A percentile compares a stretch with the other conserved stretches of the same genome.
These are phyloP conservation scores for Casaregolazyma lundiana DNA, from an alignment of 1,139 yeast species.

Conservation along the genomic window DNA sequence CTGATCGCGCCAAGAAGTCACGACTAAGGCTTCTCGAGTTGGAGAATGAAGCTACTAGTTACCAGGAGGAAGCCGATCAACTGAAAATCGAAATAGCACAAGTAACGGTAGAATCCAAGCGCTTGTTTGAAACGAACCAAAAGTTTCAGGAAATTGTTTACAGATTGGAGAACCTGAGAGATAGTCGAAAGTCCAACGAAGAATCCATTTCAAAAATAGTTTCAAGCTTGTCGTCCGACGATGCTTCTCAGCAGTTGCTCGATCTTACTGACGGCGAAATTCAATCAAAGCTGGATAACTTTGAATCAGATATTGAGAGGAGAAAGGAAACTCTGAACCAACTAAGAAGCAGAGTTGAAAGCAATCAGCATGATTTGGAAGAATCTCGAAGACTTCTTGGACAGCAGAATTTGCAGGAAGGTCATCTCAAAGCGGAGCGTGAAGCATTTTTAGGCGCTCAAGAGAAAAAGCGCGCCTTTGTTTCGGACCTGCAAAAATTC, in stretches of 20 bases:
- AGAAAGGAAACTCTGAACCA: slow-evolving; percentile 29
- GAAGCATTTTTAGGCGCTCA: slow-evolving; percentile 35
- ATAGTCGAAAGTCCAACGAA: slow-evolving; percentile 32
- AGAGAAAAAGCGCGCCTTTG: slow-evolving; percentile 23
- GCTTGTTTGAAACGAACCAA: slow-evolving; percentile 70
- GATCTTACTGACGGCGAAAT: slow-evolving; percentile 51
- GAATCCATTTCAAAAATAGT: slow-evolving; percentile 50
- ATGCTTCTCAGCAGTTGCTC: slow-evolving; percentile 23
- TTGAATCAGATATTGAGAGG: slow-evolving; percentile 43
- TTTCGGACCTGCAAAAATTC: slow-evolving; percentile 11
- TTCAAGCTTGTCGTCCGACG: slow-evolving; percentile 39
- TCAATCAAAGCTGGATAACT: slow-evolving; percentile 47
- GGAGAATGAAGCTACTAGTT: slow-evolving; percentile 41
- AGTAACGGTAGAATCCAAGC: slow-evolving; percentile 56
- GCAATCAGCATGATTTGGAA: slow-evolving; percentile 25
- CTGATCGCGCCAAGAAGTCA: slow-evolving; percentile 63
- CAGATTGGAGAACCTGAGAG: slow-evolving; percentile 53
- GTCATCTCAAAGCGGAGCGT: slow-evolving; percentile 51
- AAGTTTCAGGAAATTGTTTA: slow-evolving; percentile 71
- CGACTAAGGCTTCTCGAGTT: slow-evolving; percentile 46
- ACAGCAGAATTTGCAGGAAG: slow-evolving; percentile 47
- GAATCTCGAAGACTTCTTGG: slow-evolving; percentile 38
- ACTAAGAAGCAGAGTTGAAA: slow-evolving; percentile 15
- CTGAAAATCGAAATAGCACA: slow-evolving; percentile 48
- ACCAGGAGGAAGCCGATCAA: slow-evolving; percentile 46